Conservation (phyloP, 2,329 filamentous ascomycete genomes). For the Penicillium sp. region DNA sequence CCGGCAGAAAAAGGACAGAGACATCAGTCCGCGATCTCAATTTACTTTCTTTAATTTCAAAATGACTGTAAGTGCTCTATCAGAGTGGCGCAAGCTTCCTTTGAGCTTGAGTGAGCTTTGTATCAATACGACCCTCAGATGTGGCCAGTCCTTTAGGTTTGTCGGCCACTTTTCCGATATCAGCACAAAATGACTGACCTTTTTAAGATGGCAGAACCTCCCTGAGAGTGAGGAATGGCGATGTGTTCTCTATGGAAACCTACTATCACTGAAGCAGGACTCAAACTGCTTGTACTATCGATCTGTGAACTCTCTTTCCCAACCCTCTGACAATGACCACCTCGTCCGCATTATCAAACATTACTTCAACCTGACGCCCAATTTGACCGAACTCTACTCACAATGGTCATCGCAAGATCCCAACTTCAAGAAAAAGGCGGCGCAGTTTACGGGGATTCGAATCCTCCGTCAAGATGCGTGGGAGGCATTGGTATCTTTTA, state of each 20-base stretch:
- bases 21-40: not conserved
- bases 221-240: conserved; percentile 79
- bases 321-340: conserved; percentile 55
- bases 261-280: conserved; percentile 84
- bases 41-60: not conserved
- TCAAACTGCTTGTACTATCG: conserved; percentile 74
- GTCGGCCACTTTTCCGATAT: conserved; percentile 5
- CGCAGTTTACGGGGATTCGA: conserved; percentile 83
- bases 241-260: conserved; percentile 79
- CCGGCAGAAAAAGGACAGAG: conserved; percentile 2
- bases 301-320: conserved; percentile 33
- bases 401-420: conserved; percentile 83
- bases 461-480: conserved; percentile 94
- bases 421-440: conserved; percentile 86
- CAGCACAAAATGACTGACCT: conserved; percentile 7
- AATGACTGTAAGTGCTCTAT: conserved; percentile 45
- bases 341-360: conserved; percentile 72
- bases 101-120: conserved; percentile 81
- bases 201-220: conserved; percentile 73
- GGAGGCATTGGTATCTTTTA: conserved; percentile 91
- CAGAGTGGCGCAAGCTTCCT: conserved; percentile 85
- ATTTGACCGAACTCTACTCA: conserved; percentile 72
- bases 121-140: conserved; percentile 89
- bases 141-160: conserved; percentile 85
- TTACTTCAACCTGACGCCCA: conserved; percentile 83